Evolutionary conservation across 345 rosid genomes (phyloP).

Genomic region (Clarkia xantiana): DNA sequence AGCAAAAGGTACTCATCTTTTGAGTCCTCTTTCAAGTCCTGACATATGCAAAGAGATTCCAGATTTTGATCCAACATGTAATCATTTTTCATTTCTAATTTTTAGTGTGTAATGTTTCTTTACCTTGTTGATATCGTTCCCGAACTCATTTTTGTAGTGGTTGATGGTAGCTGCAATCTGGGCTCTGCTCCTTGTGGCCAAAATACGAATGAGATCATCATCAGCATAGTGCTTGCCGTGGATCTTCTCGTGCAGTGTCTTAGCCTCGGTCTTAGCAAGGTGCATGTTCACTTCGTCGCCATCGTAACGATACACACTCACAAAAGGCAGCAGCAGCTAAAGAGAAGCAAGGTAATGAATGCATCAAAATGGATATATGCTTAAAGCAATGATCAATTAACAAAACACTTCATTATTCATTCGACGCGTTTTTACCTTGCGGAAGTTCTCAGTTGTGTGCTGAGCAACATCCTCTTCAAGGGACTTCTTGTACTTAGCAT

Average conservation of each 20-base stretch:
- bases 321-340: constrained; percentile 78
- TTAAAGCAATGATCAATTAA: neutral
- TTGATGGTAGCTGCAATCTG: constrained; percentile 65
- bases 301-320: constrained; percentile 59
- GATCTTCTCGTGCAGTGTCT: constrained; percentile 65
- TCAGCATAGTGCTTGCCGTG: constrained; percentile 49
- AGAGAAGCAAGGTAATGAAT: neutral
- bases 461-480: constrained; percentile 86
- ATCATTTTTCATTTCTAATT: too few species aligned
- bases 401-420: too few species aligned
- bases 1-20: constrained; percentile 49
- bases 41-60: constrained; percentile 9
- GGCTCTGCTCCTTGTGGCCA: constrained; percentile 73
- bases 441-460: constrained; percentile 57
- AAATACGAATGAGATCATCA: constrained; percentile 72
- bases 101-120: neutral
- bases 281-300: constrained; percentile 64
- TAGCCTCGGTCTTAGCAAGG: constrained; percentile 69
- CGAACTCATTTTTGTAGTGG: constrained; percentile 55
- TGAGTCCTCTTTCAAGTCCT: constrained; percentile 61
- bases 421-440: constrained; percentile 35
- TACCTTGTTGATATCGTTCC: constrained; percentile 70
- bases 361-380: too few species aligned
- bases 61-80: neutral
- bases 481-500: constrained; percentile 61